Conservation (phyloP, 2,329 filamentous ascomycete species). For the Coleophoma eucalyptorum region DNA sequence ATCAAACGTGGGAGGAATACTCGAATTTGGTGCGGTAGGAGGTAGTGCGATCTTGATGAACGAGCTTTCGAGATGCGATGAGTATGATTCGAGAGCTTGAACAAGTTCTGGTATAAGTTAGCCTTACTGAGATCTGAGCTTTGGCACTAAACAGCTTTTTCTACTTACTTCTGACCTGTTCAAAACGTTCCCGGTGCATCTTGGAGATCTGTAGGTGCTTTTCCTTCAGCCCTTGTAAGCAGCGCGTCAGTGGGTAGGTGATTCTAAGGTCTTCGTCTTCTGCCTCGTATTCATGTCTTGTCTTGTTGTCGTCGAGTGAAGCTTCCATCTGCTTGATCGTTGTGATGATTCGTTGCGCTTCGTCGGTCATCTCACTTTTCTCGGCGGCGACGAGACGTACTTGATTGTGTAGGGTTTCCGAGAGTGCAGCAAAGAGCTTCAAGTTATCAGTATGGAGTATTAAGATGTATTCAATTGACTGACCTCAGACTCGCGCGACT, state of each 20-base stretch:
- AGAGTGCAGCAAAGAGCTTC: conserved; percentile 87
- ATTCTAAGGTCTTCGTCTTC: conserved; percentile 69
- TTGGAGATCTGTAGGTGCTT: conserved; percentile 78
- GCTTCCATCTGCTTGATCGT: conserved; percentile 89
- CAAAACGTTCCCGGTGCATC: conserved; percentile 85
- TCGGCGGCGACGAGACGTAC: conserved; percentile 80
- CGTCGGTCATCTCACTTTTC: conserved; percentile 60
- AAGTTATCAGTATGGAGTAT: conserved; percentile 7
- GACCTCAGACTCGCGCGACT: conserved; percentile 86
- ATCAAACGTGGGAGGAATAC: conserved; percentile 80
- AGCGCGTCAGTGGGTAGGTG: conserved; percentile 78
- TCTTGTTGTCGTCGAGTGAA: conserved; percentile 74
- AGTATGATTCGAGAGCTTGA: conserved; percentile 91
- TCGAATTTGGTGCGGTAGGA: conserved; percentile 72
- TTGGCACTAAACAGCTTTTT: background rate
- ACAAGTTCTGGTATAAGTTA: conserved; percentile 68
- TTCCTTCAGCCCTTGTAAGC: conserved; percentile 77
- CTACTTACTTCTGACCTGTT: conserved; percentile 85
- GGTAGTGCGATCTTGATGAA: conserved; percentile 86
- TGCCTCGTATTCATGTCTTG: conserved; percentile 58
- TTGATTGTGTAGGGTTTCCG: conserved; percentile 87
- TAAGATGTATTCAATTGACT: conserved; percentile 21
- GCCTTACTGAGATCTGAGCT: conserved; percentile 1
- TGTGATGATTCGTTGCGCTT: conserved; percentile 5
- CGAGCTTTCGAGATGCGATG: conserved; percentile 85